Conservation (phyloP, 2,329 filamentous ascomycete species). For the Huntiella savannae region DNA sequence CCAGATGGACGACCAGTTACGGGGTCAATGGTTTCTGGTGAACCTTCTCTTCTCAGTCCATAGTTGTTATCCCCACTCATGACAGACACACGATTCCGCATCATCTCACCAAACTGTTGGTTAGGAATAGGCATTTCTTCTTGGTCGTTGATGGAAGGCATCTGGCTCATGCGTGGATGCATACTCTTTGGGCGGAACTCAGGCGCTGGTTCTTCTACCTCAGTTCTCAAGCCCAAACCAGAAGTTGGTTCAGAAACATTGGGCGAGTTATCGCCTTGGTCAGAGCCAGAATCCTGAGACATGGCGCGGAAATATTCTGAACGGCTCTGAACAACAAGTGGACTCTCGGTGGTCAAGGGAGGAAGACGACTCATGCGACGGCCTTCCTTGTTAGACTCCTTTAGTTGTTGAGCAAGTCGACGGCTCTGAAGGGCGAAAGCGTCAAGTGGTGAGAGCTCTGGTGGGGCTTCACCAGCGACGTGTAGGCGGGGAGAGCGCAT, state of each 20-base stretch:
- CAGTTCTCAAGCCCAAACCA: conserved; percentile 31
- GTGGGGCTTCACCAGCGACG: conserved; percentile 63
- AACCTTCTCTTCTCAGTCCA: conserved; percentile 37
- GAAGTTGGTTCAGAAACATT: conserved; percentile 16
- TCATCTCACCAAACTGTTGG: conserved; percentile 9
- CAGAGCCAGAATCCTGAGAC: conserved; percentile 38
- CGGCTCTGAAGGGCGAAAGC: conserved; percentile 86
- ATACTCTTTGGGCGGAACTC: conserved; percentile 49
- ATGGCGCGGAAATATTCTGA: conserved; percentile 66
- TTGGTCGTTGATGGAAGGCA: conserved; percentile 26
- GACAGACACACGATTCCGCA: conserved; percentile 7
- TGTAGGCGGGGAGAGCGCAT: conserved; percentile 56
- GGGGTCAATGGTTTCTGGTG: conserved; percentile 24
- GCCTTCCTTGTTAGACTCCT: conserved; percentile 56
- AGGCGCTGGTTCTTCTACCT: conserved; percentile 37
- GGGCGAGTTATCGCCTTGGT: conserved; percentile 12
- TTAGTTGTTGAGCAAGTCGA: conserved; percentile 67
- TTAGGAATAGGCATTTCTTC: conserved; percentile 4
- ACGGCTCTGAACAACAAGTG: conserved; percentile 53
- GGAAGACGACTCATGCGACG: conserved; percentile 71
- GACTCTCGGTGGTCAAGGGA: conserved; percentile 64
- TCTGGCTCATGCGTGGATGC: conserved; percentile 53
- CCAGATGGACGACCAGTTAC: conserved; percentile 28
- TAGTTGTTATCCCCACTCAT: conserved; percentile 18
- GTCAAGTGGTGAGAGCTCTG: conserved; percentile 82